These are phyloP conservation scores for Cicer bijugum DNA, from an alignment of 306 rosid genomes.

Conservation along the genomic window DNA sequence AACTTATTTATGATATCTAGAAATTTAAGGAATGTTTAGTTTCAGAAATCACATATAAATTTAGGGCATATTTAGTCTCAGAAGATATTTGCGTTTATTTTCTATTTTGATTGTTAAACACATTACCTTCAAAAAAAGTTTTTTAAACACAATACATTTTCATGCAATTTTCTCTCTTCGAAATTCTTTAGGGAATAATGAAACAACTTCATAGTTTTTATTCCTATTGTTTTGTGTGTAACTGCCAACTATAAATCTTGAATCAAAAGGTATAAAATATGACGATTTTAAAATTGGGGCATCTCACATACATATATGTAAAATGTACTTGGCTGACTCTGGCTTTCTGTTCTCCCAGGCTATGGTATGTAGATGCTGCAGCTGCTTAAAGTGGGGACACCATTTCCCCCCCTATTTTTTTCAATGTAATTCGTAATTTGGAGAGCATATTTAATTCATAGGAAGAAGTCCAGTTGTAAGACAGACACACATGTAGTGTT, in stretches of 20 bases:
- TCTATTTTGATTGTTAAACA: no score
- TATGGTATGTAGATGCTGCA: slow-evolving; percentile 57
- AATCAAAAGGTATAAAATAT: not conserved
- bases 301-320: not conserved
- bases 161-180: no score
- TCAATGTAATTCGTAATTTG: slow-evolving; percentile 20
- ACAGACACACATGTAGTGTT: slow-evolving; percentile 34
- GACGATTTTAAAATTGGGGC: not conserved
- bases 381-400: not conserved
- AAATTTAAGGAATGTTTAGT: no score
- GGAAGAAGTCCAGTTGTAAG: slow-evolving; percentile 28
- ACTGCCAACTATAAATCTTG: not conserved
- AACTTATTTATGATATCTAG: not conserved
- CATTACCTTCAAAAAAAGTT: no score
- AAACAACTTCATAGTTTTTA: not conserved
- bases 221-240: not conserved
- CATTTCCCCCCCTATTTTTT: not conserved
- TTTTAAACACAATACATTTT: no score
- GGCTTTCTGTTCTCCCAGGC: slow-evolving; percentile 50
- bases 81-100: no score
- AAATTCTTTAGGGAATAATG: no score
- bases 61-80: no score
- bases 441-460: slow-evolving; percentile 29
- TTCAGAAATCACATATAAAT: no score
- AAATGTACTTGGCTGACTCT: not conserved